phyloP scores from a whole-genome alignment of 2,329 filamentous ascomycete genomes.

The Akanthomyces muscarius region DNA sequence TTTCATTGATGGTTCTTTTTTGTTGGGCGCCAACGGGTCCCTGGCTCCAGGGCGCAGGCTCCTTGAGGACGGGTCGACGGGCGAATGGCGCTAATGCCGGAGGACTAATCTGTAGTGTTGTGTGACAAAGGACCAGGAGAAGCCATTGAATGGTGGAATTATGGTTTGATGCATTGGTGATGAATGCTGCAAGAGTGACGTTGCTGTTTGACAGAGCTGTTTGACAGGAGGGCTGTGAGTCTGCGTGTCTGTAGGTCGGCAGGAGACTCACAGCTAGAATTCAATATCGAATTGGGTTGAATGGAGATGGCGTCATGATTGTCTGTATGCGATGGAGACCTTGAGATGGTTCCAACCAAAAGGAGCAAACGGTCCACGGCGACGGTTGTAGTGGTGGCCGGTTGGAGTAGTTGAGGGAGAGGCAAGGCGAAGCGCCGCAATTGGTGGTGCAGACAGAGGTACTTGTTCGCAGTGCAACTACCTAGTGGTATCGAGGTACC shows the following conservation, averaged over 20 bases:
- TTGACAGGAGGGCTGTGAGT: not conserved
- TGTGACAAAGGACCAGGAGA: not conserved
- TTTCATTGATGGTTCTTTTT: not conserved
- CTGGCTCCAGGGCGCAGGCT: not conserved
- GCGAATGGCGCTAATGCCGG: not conserved
- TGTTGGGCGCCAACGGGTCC: constrained; percentile 11
- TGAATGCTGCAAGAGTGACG: not conserved
- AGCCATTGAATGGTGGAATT: not conserved
- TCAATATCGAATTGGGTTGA: not conserved
- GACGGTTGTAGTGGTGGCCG: not conserved
- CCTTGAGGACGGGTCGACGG: not conserved
- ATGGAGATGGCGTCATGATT: constrained; percentile 6
- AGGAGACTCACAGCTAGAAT: not conserved
- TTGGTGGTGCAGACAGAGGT: not conserved
- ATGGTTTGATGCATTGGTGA: not conserved
- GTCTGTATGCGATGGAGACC: not conserved
- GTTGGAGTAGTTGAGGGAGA: not conserved
- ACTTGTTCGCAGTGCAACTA: not conserved
- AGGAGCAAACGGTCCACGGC: constrained; percentile 1
- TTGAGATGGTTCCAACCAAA: constrained; percentile 1
- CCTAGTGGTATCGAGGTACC: no score
- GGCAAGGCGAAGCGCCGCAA: not conserved
- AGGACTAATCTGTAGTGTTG: not conserved
- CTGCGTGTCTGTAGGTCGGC: not conserved
- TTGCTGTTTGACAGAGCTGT: constrained; percentile 1